phyloP scores from a whole-genome alignment of 129 eudicot genomes.

The Artemisia tridentata region DNA sequence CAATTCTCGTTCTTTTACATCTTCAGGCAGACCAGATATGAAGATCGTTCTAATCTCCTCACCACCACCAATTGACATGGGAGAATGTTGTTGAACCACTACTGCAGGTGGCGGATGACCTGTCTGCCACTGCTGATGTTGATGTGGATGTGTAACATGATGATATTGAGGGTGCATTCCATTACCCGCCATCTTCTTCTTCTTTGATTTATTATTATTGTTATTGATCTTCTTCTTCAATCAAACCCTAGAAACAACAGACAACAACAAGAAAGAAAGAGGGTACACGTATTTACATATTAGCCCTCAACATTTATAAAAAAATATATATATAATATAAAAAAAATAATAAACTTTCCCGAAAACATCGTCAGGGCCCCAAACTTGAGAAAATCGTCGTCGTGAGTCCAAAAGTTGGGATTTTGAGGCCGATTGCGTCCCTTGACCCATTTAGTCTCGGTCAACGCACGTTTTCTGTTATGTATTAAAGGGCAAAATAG shows the following conservation, averaged over 20 bases:
- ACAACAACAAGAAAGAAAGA: too few species aligned
- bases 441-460: too few species aligned
- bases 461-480: too few species aligned
- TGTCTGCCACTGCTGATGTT: background rate
- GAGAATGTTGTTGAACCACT: slow-evolving; percentile 48
- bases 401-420: too few species aligned
- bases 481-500: too few species aligned
- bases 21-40: slow-evolving; percentile 88
- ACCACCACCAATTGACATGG: slow-evolving; percentile 53
- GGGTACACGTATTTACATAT: background rate
- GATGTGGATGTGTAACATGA: slow-evolving; percentile 9
- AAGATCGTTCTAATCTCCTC: slow-evolving; percentile 92
- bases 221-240: background rate
- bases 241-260: slow-evolving; percentile 6
- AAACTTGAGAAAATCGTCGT: too few species aligned
- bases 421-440: too few species aligned
- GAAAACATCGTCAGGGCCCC: too few species aligned
- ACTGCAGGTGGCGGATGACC: slow-evolving; percentile 41
- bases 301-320: background rate
- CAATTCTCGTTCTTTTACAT: slow-evolving; percentile 91
- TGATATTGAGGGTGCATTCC: slow-evolving; percentile 79
- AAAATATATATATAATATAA: too few species aligned
- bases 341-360: too few species aligned
- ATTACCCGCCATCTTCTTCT: slow-evolving; percentile 59
- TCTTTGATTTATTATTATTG: background rate